These are phyloP conservation scores for Lentinula guzmanii DNA, from an alignment of 768 basidiomycete species.

Conservation along the genomic window DNA sequence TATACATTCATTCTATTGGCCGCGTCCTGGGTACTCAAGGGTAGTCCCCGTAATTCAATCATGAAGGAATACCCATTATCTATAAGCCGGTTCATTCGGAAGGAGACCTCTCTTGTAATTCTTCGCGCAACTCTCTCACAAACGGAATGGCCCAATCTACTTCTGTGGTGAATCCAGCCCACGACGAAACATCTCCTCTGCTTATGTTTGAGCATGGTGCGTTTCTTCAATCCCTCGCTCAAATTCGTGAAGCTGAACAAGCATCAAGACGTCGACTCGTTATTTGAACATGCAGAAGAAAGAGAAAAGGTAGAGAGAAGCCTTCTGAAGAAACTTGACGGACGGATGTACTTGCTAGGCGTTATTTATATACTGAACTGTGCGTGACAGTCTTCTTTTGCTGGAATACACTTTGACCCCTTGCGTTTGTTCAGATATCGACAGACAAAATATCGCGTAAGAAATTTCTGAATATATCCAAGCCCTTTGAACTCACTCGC, in stretches of 20 bases:
- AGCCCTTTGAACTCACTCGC: not conserved
- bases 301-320: not conserved
- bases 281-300: not conserved
- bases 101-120: not conserved
- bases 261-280: not conserved
- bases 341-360: conserved; percentile 41
- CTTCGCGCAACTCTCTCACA: not conserved
- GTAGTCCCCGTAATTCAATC: not conserved
- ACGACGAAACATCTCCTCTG: not conserved
- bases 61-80: not conserved
- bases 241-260: not conserved
- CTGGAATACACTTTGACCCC: not conserved
- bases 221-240: not conserved
- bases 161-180: not conserved
- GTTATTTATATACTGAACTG: conserved; percentile 43
- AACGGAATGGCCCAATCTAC: not conserved
- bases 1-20: not conserved
- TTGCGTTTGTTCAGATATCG: conserved; percentile 37
- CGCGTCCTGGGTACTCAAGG: not conserved
- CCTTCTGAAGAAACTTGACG: conserved; percentile 44
- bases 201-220: not conserved
- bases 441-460: conserved; percentile 65
- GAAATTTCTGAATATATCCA: conserved; percentile 12
- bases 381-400: conserved; percentile 27
- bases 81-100: not conserved